A percentile compares a stretch with the other conserved stretches of the same genome.
phyloP scores from a whole-genome alignment of 768 basidiomycete genomes.

The Suillus sp. region DNA sequence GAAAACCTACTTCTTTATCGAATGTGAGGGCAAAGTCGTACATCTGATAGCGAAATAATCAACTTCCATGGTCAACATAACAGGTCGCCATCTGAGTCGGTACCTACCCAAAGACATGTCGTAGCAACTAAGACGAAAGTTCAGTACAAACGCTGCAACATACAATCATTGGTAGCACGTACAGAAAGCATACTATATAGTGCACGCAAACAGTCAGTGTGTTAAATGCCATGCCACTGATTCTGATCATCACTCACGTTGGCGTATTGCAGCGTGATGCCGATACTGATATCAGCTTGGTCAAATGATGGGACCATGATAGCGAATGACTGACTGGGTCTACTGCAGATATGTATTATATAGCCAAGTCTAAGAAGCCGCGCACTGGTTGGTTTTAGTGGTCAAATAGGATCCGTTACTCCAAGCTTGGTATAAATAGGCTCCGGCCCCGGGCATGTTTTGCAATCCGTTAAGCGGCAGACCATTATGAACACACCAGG shows the following conservation, averaged over 20 bases:
- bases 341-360: neutral
- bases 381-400: neutral
- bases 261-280: neutral
- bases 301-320: neutral
- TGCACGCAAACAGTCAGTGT: neutral
- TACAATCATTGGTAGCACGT: neutral
- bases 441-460: neutral
- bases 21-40: slow-evolving; percentile 2
- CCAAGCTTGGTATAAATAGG: neutral
- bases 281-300: neutral
- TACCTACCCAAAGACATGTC: neutral
- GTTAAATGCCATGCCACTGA: neutral
- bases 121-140: neutral
- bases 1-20: neutral
- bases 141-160: neutral
- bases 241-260: neutral
- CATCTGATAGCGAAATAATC: neutral
- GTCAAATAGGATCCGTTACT: neutral
- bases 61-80: neutral
- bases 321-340: neutral
- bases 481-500: neutral
- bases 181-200: neutral
- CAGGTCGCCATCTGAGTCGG: no score
- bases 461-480: neutral
- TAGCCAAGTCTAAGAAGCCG: no score